phyloP scores from a whole-genome alignment of 495 filamentous ascomycete species.

The Chaetomium tenue region DNA sequence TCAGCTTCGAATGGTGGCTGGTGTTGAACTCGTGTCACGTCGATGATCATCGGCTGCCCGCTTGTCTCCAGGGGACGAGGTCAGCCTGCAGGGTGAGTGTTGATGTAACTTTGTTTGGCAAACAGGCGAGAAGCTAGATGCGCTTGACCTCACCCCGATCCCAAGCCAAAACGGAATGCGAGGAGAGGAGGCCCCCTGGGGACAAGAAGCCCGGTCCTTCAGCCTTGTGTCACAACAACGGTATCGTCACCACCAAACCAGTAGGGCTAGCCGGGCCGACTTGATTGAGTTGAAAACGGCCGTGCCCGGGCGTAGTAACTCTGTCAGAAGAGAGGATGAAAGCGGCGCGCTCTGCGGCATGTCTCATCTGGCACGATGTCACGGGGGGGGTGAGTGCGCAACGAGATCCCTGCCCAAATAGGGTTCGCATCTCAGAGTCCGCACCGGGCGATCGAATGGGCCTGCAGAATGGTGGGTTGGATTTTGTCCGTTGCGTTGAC shows the following conservation, averaged over 20 bases:
- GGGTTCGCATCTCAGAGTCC: background rate
- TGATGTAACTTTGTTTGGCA: no score
- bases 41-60: background rate
- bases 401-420: background rate
- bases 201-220: background rate
- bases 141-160: no score
- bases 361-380: background rate
- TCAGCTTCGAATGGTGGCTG: background rate
- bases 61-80: background rate
- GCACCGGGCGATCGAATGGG: background rate
- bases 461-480: slow-evolving; percentile 3
- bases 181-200: no score
- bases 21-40: background rate
- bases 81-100: background rate
- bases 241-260: background rate
- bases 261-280: background rate
- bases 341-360: background rate
- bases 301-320: background rate
- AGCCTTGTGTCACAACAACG: background rate
- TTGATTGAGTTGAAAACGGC: background rate
- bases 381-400: background rate
- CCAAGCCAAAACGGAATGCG: background rate
- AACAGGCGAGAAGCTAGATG: no score
- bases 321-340: background rate
- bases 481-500: background rate